These are phyloP conservation scores for Chaetomiaceae sp. DNA, from an alignment of 2,329 filamentous ascomycete genomes.

Conservation along the genomic window DNA sequence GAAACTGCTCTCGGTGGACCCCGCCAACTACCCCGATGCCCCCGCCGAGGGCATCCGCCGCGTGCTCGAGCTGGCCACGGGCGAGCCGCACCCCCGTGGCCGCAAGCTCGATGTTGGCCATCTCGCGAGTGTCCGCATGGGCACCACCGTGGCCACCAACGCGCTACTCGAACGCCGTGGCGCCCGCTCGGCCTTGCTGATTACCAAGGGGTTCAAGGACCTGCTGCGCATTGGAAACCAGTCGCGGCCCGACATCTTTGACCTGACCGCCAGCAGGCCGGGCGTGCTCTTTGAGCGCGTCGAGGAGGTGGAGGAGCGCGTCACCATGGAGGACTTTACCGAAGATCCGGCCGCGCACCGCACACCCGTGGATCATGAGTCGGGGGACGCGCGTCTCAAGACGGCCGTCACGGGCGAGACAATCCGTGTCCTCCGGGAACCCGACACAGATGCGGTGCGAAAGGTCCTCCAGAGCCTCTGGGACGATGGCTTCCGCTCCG, in stretches of 20 bases:
- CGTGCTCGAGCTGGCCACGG: conserved; percentile 69
- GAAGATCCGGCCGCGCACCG: conserved; percentile 67
- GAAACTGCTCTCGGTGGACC: conserved; percentile 80
- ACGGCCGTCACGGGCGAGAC: conserved; percentile 69
- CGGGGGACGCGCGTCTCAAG: conserved; percentile 53
- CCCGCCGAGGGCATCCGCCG: conserved; percentile 87
- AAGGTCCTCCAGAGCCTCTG: conserved; percentile 62
- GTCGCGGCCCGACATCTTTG: conserved; percentile 86
- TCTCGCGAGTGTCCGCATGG: conserved; percentile 93
- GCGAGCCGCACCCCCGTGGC: no score
- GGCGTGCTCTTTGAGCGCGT: conserved; percentile 82
- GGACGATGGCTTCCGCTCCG: conserved; percentile 67
- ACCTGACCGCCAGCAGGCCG: conserved; percentile 79
- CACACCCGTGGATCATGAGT: no score
- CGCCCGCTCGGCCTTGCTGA: conserved; percentile 79
- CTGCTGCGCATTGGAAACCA: conserved; percentile 88
- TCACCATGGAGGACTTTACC: conserved; percentile 87
- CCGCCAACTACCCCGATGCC: conserved; percentile 84
- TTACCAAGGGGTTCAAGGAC: conserved; percentile 83
- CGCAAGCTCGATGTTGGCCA: conserved; percentile 72
- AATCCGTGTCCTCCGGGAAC: conserved; percentile 62
- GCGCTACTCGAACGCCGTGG: conserved; percentile 86
- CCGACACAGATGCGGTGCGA: conserved; percentile 52
- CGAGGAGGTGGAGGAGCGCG: conserved; percentile 82
- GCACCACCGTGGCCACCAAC: conserved; percentile 91